phyloP scores from a whole-genome alignment of 306 rosid species.

The Fragaria nilgerrensis region DNA sequence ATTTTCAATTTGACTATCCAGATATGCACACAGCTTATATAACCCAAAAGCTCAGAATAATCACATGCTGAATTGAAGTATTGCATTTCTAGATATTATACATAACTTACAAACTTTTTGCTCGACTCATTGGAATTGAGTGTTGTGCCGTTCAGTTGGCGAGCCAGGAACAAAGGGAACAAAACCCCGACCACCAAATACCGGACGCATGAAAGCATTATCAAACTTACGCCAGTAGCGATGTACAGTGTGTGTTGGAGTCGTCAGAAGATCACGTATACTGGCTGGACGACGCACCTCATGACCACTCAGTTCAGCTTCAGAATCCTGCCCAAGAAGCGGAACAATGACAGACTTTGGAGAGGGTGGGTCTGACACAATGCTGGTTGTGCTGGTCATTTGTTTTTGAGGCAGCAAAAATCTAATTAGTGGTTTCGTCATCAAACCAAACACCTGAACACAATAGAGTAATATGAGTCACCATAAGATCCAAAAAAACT shows the following conservation, averaged over 20 bases:
- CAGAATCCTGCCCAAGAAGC: constrained; percentile 71
- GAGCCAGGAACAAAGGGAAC: constrained; percentile 70
- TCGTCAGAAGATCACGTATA: constrained; percentile 63
- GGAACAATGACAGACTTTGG: constrained; percentile 63
- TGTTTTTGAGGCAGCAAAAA: constrained; percentile 58
- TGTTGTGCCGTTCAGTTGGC: constrained; percentile 42
- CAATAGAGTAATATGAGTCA: constrained; percentile 21
- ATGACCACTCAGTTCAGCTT: constrained; percentile 38
- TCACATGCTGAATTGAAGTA: constrained; percentile 20
- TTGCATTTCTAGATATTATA: constrained; percentile 18
- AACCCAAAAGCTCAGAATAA: constrained; percentile 27
- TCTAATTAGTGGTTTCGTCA: constrained; percentile 93
- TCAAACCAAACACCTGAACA: constrained; percentile 80
- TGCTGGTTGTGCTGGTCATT: constrained; percentile 45
- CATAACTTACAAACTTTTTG: constrained; percentile 26
- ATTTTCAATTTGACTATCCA: neutral
- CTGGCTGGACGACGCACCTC: constrained; percentile 46
- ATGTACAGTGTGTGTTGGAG: constrained; percentile 84
- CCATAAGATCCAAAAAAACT: neutral
- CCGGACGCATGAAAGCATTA: constrained; percentile 83
- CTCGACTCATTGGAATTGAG: constrained; percentile 41
- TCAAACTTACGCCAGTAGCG: constrained; percentile 89
- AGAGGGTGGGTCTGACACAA: constrained; percentile 42
- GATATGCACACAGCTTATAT: constrained; percentile 12
- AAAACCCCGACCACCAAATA: constrained; percentile 95